phyloP scores from a whole-genome alignment of 2,329 filamentous ascomycete species.

The Epichloe bromicola region DNA sequence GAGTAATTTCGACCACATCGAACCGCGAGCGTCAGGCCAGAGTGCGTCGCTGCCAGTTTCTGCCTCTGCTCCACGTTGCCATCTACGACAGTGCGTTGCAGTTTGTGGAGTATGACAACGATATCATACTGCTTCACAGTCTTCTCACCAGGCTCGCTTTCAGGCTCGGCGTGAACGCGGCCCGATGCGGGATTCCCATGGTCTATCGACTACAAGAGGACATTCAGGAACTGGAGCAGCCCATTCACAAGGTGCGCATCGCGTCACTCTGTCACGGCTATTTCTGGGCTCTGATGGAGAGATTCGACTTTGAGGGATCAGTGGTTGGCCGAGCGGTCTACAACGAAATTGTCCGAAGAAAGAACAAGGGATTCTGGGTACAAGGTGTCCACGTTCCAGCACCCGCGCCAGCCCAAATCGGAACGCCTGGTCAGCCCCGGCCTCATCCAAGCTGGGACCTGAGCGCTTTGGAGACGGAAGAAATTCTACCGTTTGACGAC shows the following conservation, averaged over 20 bases:
- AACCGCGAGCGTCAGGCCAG: slow-evolving; percentile 40
- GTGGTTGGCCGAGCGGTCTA: slow-evolving; percentile 57
- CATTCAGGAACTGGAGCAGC: slow-evolving; percentile 51
- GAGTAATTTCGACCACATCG: slow-evolving; percentile 57
- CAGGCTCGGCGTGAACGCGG: slow-evolving; percentile 71
- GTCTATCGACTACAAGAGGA: slow-evolving; percentile 79
- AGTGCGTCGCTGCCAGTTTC: slow-evolving; percentile 52
- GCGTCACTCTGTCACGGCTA: slow-evolving; percentile 83
- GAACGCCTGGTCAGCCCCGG: slow-evolving; percentile 33
- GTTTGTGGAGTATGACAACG: slow-evolving; percentile 55
- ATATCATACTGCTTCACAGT: slow-evolving; percentile 65
- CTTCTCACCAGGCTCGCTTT: slow-evolving; percentile 62
- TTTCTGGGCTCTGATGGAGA: slow-evolving; percentile 66
- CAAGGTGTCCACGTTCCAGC: slow-evolving; percentile 61
- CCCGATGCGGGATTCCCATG: slow-evolving; percentile 72
- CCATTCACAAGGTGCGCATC: slow-evolving; percentile 61
- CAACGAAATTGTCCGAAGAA: slow-evolving; percentile 63
- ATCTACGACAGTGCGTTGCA: slow-evolving; percentile 83
- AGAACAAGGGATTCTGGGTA: slow-evolving; percentile 66
- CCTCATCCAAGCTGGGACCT: slow-evolving; percentile 33
- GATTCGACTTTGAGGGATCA: slow-evolving; percentile 62
- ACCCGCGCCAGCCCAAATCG: slow-evolving; percentile 47
- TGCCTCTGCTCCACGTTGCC: slow-evolving; percentile 71
- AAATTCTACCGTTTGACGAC: slow-evolving; percentile 63
- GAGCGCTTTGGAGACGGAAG: slow-evolving; percentile 46